Evolutionary conservation across 805 yeast species (phyloP), one percentile per base, ranked within the genome.

Genomic region (Zygosaccharomyces bisporus): DNA sequence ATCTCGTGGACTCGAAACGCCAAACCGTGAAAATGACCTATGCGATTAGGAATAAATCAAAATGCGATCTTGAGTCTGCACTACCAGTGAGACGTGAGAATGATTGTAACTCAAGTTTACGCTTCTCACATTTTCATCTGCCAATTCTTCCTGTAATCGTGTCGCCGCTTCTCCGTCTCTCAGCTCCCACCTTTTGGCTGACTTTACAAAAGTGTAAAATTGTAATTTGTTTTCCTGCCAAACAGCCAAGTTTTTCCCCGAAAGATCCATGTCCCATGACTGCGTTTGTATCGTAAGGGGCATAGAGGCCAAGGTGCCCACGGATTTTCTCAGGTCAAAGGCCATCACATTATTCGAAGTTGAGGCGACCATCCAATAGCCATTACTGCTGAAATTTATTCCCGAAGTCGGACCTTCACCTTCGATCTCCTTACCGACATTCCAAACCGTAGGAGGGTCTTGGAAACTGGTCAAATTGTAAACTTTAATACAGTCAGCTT

Each of bases 361-460:
- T 3, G 49, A 32, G 3, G 61, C 59, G 12, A 60, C 19, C 55
- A 63, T 47, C 66, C 64, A 60, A 40, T 62, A 62, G 18, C 68
- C 68, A 36, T 62, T 63, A 7, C 56, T 44, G 20, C 61, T 49
- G 47, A 63, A 62, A 33, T 44, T 36, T 1, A 61, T 54, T 7
- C 39, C 29, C 10, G 33, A 21, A 3, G 58, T 47, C 5, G 43
- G 38, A 1, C 48, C 52, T 3, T 46, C 51, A 3, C 19, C 37
- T 9, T 44, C 39, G 12, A 52, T 44, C 12, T 55, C 53, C 19
- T 47, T 30, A 4, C 43, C 47, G 12, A 44, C 32, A 19, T 25
- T 9, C 25, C 54, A 56, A 3, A 35, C 25, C 9, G 53, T 53
- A 2, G 57, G 50, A 1, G 27, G 25, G 9, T 45, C 54, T 8